These are phyloP conservation scores for Prunus armeniaca DNA, from an alignment of 306 rosid genomes.

Conservation along the genomic window DNA sequence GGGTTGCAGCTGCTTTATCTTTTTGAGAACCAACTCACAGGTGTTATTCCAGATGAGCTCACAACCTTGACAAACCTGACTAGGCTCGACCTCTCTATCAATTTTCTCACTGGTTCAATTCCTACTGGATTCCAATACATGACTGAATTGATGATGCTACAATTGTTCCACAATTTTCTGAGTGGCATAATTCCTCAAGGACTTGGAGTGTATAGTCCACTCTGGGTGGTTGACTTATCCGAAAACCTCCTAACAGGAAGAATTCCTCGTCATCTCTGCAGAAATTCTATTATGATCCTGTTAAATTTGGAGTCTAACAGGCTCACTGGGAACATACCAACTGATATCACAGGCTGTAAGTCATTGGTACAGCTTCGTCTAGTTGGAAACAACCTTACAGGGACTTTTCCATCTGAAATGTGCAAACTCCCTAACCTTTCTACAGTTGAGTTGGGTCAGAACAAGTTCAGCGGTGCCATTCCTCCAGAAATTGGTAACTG, in stretches of 20 bases:
- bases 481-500: slow-evolving; percentile 59
- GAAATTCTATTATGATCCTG: slow-evolving; percentile 43
- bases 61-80: slow-evolving; percentile 51
- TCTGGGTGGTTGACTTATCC: slow-evolving; percentile 91
- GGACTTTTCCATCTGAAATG: slow-evolving; percentile 53
- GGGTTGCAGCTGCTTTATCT: slow-evolving; percentile 62
- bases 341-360: slow-evolving; percentile 55
- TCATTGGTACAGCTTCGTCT: slow-evolving; percentile 63
- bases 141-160: slow-evolving; percentile 56
- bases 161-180: slow-evolving; percentile 62
- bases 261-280: slow-evolving; percentile 71
- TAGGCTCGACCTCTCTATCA: slow-evolving; percentile 75
- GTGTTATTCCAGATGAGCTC: slow-evolving; percentile 63
- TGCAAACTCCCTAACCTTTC: slow-evolving; percentile 65
- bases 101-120: slow-evolving; percentile 61
- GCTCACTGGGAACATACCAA: slow-evolving; percentile 63
- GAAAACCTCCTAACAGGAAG: slow-evolving; percentile 57
- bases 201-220: slow-evolving; percentile 63
- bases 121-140: slow-evolving; percentile 60
- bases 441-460: slow-evolving; percentile 64
- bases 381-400: slow-evolving; percentile 57
- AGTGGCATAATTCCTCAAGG: slow-evolving; percentile 57
- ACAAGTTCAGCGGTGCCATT: slow-evolving; percentile 71
- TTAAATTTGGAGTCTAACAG: slow-evolving; percentile 59
- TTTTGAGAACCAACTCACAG: slow-evolving; percentile 67